A percentile compares a stretch with the other conserved stretches of the same genome.
Evolutionary conservation across 1,284 basidiomycete genomes (phyloP).

Genomic region (Neonothopanus nambi): DNA sequence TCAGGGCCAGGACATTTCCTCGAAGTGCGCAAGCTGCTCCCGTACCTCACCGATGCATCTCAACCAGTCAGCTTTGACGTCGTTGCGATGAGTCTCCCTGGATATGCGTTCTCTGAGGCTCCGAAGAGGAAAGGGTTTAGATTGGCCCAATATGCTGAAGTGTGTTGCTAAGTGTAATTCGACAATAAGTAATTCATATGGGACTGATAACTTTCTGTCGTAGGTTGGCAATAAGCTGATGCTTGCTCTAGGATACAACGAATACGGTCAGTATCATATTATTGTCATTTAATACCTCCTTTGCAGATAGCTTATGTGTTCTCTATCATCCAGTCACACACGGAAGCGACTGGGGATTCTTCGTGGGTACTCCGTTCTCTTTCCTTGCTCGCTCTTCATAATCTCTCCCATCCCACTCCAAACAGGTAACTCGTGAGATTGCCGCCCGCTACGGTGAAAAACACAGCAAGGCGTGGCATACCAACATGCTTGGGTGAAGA

Average conservation of each 20-base stretch:
- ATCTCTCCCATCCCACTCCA: background rate
- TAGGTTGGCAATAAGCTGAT: constrained; percentile 54
- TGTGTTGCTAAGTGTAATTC: constrained; percentile 11
- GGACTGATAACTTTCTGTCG: background rate
- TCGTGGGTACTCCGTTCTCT: constrained; percentile 3
- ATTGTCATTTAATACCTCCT: constrained; percentile 26
- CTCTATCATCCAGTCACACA: constrained; percentile 41
- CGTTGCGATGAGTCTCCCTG: too few species aligned
- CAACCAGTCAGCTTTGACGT: too few species aligned
- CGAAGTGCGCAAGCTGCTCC: too few species aligned
- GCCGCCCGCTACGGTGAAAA: constrained; percentile 35
- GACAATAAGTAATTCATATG: background rate
- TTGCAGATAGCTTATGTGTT: constrained; percentile 1
- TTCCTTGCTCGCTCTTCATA: background rate
- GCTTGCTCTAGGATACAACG: too few species aligned
- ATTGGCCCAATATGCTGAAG: constrained; percentile 41
- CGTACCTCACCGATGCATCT: too few species aligned
- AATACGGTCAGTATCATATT: constrained; percentile 34
- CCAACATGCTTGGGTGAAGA: constrained; percentile 34
- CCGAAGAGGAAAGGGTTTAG: constrained; percentile 22
- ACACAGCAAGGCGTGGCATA: constrained; percentile 41
- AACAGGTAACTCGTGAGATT: constrained; percentile 33
- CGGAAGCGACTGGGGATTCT: constrained; percentile 28
- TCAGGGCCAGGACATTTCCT: too few species aligned
- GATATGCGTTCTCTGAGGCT: too few species aligned